Conservation (phyloP, 495 filamentous ascomycete genomes). For the Rhypophila decipiens region DNA sequence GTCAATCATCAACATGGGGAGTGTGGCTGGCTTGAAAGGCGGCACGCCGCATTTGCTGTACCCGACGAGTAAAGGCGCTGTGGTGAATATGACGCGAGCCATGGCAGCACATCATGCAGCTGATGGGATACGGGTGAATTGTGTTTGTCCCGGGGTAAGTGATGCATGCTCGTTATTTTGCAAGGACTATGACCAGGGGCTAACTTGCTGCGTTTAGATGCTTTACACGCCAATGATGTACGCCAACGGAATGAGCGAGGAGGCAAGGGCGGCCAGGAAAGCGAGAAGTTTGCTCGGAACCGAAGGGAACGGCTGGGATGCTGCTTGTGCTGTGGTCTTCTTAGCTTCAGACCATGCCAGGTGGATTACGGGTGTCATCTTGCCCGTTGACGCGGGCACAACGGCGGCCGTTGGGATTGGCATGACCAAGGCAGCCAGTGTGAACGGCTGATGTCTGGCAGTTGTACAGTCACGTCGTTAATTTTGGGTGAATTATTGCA, state of each 20-base stretch:
- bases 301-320: constrained; percentile 51
- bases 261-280: constrained; percentile 39
- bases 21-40: constrained; percentile 49
- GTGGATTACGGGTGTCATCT: constrained; percentile 43
- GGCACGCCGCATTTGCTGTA: constrained; percentile 55
- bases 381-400: constrained; percentile 39
- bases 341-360: constrained; percentile 39
- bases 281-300: constrained; percentile 43
- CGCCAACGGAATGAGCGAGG: constrained; percentile 43
- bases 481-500: too few relatives aligned
- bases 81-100: constrained; percentile 52
- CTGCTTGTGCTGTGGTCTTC: constrained; percentile 28
- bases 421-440: background rate
- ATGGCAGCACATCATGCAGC: constrained; percentile 52
- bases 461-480: too few relatives aligned
- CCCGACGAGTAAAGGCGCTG: constrained; percentile 55
- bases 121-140: constrained; percentile 51
- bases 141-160: constrained; percentile 48
- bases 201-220: constrained; percentile 22
- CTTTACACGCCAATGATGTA: constrained; percentile 57
- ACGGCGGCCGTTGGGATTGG: constrained; percentile 7
- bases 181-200: too few relatives aligned
- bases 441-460: background rate
- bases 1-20: constrained; percentile 52
- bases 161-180: background rate